Evolutionary conservation across 2,329 filamentous ascomycete genomes (phyloP).

Genomic region (Scopulariopsis brevicaulis): DNA sequence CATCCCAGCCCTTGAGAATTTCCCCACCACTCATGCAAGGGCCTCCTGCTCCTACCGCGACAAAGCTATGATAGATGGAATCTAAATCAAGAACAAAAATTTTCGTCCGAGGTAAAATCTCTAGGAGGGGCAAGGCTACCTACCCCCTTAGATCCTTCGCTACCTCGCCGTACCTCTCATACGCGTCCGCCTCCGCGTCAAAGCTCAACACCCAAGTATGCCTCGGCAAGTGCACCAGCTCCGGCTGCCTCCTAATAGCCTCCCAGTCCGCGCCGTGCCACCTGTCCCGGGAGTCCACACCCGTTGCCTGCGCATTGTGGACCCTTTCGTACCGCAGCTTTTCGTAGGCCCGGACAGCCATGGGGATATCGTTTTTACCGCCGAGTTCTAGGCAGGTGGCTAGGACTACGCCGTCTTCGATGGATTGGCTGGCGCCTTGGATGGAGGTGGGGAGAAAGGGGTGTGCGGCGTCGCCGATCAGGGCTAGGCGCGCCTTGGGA

Average conservation of each 20-base stretch:
- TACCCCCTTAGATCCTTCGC: not conserved
- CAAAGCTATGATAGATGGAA: too few species aligned
- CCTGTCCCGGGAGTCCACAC: conserved; percentile 28
- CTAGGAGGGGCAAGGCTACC: not conserved
- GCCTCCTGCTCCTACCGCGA: too few species aligned
- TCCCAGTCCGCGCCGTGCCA: conserved; percentile 37
- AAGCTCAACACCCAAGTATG: conserved; percentile 32
- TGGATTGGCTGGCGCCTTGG: conserved; percentile 25
- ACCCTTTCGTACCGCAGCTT: conserved; percentile 26
- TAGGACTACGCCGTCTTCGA: conserved; percentile 28
- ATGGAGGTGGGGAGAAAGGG: conserved; percentile 26
- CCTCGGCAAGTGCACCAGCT: conserved; percentile 28
- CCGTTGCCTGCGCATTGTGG: conserved; percentile 28
- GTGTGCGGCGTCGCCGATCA: conserved; percentile 29
- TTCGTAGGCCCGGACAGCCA: conserved; percentile 22
- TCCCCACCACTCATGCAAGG: too few species aligned
- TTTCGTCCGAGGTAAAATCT: not conserved
- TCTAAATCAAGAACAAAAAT: too few species aligned
- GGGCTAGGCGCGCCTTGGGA: conserved; percentile 17
- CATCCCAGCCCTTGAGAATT: too few species aligned
- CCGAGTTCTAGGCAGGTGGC: conserved; percentile 18
- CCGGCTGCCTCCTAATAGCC: conserved; percentile 28
- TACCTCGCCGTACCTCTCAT: conserved; percentile 13
- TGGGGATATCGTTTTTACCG: conserved; percentile 14
- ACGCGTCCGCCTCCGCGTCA: conserved; percentile 26